Base-by-base conservation (phyloP, 371 early-diverging fungal species). In the Apophysomyces sp. region DNA sequence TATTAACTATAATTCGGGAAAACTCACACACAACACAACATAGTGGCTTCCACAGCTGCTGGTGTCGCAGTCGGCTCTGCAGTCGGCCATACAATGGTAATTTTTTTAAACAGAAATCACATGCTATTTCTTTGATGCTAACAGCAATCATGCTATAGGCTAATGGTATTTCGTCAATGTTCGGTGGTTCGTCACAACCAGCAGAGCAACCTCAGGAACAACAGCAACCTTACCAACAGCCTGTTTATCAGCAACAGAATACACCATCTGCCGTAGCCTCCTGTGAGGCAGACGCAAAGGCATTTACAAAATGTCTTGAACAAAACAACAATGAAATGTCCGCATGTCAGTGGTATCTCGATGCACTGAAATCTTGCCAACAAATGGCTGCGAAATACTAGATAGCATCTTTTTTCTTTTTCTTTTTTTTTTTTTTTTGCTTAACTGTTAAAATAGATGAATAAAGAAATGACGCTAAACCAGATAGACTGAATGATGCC, bases 31-130 rank as follows among this genome's bases (percentile, higher is more conserved):
- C 6, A 55, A 27, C 4, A 16, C 11, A 15, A n/a, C 13, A 13
- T 39, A 66, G 66, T 94, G 92, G 95, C 94, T 18, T 79, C 94
- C 16, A 95, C 94, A 24, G 97, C 95, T 37, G 97, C 92, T 57
- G 94, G 94, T 78, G 95, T 95, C 54, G 97, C 95, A 60, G 90
- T 95, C 24, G 96, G 95, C 64, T 86, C 86, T 30, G 87, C 94
- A 29, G 86, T 91, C 27, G 93, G 91, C 52, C 90, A 89, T 62
- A 44, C 49, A 21, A 44, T 44, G 49, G 49, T 44, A 44, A 44
- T n/a, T n/a, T n/a, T n/a, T n/a, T n/a, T n/a, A n/a, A n/a, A n/a
- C n/a, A n/a, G n/a, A n/a, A n/a, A n/a, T n/a, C n/a, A n/a, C n/a
- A n/a, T n/a, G n/a, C n/a, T n/a, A n/a, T n/a, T n/a, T n/a, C n/a